phyloP scores from a whole-genome alignment of 495 filamentous ascomycete species.

The Penicillium egyptiacum region DNA sequence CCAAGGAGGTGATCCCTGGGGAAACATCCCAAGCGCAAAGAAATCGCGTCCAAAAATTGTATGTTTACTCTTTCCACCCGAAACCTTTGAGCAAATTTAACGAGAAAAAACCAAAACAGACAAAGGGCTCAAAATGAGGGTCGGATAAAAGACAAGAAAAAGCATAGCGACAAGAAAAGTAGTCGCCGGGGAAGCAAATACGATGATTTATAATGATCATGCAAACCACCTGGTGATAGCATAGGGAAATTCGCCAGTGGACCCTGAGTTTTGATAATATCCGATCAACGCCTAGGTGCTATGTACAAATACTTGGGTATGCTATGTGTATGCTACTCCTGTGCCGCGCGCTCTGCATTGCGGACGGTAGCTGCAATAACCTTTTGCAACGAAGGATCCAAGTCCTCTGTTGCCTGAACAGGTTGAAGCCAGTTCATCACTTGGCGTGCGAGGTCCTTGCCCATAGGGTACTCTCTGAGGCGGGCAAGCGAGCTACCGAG shows the following conservation, averaged over 20 bases:
- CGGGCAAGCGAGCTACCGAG: conserved; percentile 62
- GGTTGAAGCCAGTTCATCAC: conserved; percentile 59
- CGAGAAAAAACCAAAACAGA: conserved; percentile 41
- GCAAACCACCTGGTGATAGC: background rate
- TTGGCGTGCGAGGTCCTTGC: conserved; percentile 50
- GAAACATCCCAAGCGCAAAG: conserved; percentile 62
- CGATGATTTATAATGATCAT: conserved; percentile 35
- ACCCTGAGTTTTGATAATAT: conserved; percentile 24
- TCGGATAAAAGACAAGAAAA: conserved; percentile 74
- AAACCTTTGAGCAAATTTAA: background rate
- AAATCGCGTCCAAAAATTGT: conserved; percentile 64
- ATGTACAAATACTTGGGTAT: conserved; percentile 17
- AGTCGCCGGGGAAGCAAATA: conserved; percentile 55
- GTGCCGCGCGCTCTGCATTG: conserved; percentile 37
- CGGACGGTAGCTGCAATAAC: conserved; percentile 60
- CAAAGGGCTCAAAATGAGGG: conserved; percentile 68
- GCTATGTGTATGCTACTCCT: conserved; percentile 19
- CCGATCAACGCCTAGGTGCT: conserved; percentile 27
- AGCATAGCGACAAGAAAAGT: conserved; percentile 76
- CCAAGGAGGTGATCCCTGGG: conserved; percentile 56
- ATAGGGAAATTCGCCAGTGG: conserved; percentile 6
- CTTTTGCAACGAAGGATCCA: conserved; percentile 66
- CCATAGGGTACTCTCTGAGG: conserved; percentile 47
- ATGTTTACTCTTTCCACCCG: conserved; percentile 33
- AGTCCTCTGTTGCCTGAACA: conserved; percentile 52